A percentile compares a stretch with the other conserved stretches of the same genome.
Conservation (phyloP, 768 basidiomycete species). For the Tulasnella sp. region DNA sequence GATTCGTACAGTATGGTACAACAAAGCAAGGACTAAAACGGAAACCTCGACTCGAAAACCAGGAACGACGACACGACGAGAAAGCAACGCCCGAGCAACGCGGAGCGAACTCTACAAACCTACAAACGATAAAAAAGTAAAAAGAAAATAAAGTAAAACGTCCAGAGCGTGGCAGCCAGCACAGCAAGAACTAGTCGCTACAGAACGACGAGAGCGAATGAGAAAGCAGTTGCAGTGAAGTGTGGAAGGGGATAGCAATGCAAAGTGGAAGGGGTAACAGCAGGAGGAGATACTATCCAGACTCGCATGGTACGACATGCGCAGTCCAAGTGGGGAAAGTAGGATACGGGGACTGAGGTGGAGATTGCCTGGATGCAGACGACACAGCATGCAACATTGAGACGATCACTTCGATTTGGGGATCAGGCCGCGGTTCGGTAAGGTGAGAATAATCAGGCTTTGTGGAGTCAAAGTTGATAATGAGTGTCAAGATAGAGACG, state of each 20-base stretch:
- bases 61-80: not conserved
- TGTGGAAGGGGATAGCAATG: not conserved
- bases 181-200: not conserved
- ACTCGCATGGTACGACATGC: not conserved
- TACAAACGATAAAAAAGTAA: not conserved
- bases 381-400: not conserved
- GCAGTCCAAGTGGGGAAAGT: not conserved
- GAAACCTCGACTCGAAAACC: not conserved
- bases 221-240: not conserved
- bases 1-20: not conserved
- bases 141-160: not conserved
- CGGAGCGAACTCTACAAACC: not conserved
- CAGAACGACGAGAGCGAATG: not conserved
- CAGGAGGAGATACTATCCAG: not conserved
- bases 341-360: not conserved
- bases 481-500: not conserved
- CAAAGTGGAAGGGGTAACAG: not conserved
- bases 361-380: not conserved
- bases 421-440: not conserved
- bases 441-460: constrained; percentile 6
- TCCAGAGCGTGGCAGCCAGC: not conserved
- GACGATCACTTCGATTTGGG: not conserved
- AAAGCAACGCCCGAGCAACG: not conserved
- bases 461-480: not conserved
- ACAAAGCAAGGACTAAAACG: not conserved